Evolutionary conservation across 2,329 filamentous ascomycete species (phyloP).

Genomic region (Parascedosporium putredinis): DNA sequence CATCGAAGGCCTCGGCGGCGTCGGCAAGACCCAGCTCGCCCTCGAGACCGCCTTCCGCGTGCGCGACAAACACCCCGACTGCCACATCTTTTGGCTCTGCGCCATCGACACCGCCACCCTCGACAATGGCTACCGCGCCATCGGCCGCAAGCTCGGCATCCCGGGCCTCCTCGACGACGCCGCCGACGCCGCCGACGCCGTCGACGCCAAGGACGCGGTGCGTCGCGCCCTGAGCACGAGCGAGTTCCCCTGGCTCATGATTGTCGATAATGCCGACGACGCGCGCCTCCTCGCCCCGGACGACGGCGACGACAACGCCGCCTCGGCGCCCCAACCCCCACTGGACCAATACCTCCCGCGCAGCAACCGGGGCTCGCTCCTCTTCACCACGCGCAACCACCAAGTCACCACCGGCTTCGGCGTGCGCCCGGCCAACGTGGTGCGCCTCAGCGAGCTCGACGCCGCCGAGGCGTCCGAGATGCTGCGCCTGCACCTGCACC

Average conservation of each 20-base stretch:
- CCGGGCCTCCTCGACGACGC: too few relatives aligned
- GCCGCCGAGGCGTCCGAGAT: neutral
- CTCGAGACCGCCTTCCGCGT: constrained; percentile 15
- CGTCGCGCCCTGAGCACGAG: neutral
- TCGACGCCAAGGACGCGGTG: neutral
- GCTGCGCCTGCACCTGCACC: neutral
- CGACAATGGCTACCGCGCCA: neutral
- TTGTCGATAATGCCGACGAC: neutral
- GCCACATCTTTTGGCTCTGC: neutral
- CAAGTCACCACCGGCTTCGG: neutral
- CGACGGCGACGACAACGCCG: neutral
- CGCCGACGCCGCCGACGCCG: neutral
- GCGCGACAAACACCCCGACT: neutral
- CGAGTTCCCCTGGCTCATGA: neutral
- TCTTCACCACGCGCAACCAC: neutral
- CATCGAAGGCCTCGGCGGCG: constrained; percentile 21
- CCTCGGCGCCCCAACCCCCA: neutral
- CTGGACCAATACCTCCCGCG: neutral
- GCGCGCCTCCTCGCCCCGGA: neutral
- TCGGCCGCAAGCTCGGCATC: neutral
- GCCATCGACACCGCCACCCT: neutral
- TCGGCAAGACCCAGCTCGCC: constrained; percentile 26
- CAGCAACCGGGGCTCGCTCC: neutral
- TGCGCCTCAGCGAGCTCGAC: neutral
- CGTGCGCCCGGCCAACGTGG: neutral